Evolutionary conservation across 805 yeast genomes (phyloP).

Genomic region (Hanseniaspora guilliermondii): DNA sequence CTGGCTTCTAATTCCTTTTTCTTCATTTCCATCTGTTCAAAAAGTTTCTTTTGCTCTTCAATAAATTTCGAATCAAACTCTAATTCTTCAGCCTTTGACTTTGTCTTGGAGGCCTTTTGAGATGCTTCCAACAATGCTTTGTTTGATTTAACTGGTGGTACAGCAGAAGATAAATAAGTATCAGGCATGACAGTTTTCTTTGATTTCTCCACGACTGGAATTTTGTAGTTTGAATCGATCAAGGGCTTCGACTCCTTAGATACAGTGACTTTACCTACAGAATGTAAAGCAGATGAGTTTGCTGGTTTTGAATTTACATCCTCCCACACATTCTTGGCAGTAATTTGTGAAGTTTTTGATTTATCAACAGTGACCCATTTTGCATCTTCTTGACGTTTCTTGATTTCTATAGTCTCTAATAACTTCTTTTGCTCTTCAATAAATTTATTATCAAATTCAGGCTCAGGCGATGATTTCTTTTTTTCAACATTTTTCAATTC

Average conservation of each 20-base stretch:
- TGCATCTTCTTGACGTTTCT: conserved; percentile 2
- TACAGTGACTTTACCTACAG: not conserved
- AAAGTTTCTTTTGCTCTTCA: conserved; percentile 25
- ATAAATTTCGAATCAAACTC: conserved; percentile 20
- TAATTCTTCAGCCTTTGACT: not conserved
- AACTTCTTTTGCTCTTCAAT: conserved; percentile 7
- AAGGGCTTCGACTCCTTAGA: not conserved
- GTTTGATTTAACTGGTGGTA: not conserved
- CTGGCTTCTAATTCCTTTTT: conserved; percentile 33
- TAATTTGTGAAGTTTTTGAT: not conserved
- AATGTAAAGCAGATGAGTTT: not conserved
- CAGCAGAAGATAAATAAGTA: not conserved
- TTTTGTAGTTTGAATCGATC: not conserved
- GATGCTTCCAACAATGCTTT: not conserved
- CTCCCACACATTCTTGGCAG: not conserved
- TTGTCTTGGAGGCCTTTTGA: not conserved
- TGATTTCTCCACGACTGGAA: not conserved
- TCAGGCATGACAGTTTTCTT: not conserved
- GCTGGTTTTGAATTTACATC: not conserved
- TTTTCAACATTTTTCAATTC: not conserved
- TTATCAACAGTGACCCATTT: conserved; percentile 11
- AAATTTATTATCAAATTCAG: not conserved
- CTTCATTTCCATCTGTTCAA: conserved; percentile 49
- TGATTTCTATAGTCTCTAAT: not conserved
- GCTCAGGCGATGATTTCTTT: not conserved